These are phyloP conservation scores for Panaeolus cyanescens DNA, from an alignment of 768 basidiomycete species.

Conservation along the genomic window DNA sequence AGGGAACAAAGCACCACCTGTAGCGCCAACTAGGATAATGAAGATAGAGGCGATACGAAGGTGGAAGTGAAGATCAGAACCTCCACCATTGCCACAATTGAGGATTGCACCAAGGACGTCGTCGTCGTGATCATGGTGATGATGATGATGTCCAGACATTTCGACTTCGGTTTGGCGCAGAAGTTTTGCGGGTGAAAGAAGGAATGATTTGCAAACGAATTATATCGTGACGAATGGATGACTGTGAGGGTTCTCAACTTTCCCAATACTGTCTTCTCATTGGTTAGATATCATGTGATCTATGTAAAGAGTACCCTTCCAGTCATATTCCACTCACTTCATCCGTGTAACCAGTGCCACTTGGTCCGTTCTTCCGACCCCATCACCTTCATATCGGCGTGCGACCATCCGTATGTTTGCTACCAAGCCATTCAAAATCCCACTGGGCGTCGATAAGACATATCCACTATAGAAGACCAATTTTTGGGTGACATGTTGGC, in stretches of 20 bases:
- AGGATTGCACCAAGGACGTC: slow-evolving; percentile 16
- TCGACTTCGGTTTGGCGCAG: neutral
- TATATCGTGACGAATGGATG: slow-evolving; percentile 19
- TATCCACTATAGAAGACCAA: slow-evolving; percentile 72
- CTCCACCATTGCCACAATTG: slow-evolving; percentile 55
- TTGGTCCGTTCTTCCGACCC: neutral
- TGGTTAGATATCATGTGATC: slow-evolving; percentile 17
- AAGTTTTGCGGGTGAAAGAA: neutral
- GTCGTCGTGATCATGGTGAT: slow-evolving; percentile 6
- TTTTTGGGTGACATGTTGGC: slow-evolving; percentile 56
- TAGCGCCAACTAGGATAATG: slow-evolving; percentile 65
- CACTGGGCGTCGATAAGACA: slow-evolving; percentile 48
- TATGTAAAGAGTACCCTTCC: slow-evolving; percentile 28
- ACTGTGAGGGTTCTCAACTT: slow-evolving; percentile 35
- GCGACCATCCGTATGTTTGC: slow-evolving; percentile 35
- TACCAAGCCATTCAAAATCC: slow-evolving; percentile 32
- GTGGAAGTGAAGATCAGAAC: slow-evolving; percentile 45
- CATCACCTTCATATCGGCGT: slow-evolving; percentile 12
- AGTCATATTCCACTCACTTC: slow-evolving; percentile 16
- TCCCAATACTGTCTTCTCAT: slow-evolving; percentile 5
- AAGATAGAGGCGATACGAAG: slow-evolving; percentile 77
- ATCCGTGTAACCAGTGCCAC: neutral
- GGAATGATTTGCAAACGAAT: slow-evolving; percentile 7
- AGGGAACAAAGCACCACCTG: slow-evolving; percentile 69
- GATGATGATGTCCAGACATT: slow-evolving; percentile 2